Evolutionary conservation across 192 early-diverging fungal species (phyloP).

Genomic region (Umbelopsis ramanniana): DNA sequence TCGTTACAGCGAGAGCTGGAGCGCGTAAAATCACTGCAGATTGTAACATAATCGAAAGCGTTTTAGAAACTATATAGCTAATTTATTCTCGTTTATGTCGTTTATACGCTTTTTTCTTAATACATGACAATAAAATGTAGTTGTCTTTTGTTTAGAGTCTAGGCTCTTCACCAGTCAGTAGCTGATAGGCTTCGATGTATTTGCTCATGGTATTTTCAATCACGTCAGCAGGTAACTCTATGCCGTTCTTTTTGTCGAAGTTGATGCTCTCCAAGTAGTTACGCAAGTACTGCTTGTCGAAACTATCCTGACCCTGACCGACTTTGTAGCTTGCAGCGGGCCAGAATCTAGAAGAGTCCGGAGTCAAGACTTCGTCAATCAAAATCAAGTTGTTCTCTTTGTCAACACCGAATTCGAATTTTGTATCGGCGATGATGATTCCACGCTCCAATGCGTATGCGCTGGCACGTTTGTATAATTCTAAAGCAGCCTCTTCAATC

Average conservation of each 20-base stretch:
- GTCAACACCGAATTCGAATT: slow-evolving; percentile 99
- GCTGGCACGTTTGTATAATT: slow-evolving; percentile 86
- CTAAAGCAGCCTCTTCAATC: slow-evolving; percentile 73
- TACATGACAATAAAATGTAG: neutral
- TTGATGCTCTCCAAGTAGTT: slow-evolving; percentile 87
- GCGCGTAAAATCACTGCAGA: neutral
- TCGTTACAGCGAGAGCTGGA: neutral
- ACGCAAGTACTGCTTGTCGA: slow-evolving; percentile 98
- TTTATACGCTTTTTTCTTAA: neutral
- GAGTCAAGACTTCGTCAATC: slow-evolving; percentile 97
- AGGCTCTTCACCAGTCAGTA: slow-evolving; percentile 77
- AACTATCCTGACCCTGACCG: slow-evolving; percentile 82
- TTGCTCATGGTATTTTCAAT: slow-evolving; percentile 85
- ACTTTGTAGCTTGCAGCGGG: slow-evolving; percentile 78
- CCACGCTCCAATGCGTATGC: slow-evolving; percentile 82
- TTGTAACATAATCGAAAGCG: neutral
- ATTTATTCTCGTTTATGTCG: neutral
- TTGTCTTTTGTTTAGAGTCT: slow-evolving; percentile 46
- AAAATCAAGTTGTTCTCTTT: slow-evolving; percentile 78
- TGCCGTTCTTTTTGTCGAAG: slow-evolving; percentile 88
- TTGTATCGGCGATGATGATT: slow-evolving; percentile 99
- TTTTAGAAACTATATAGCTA: too few relatives aligned
- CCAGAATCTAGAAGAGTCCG: slow-evolving; percentile 99
- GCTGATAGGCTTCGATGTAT: slow-evolving; percentile 89
- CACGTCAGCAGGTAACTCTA: slow-evolving; percentile 84